Evolutionary conservation across 2,329 filamentous ascomycete species (phyloP).

Genomic region (Bisporella sp.): DNA sequence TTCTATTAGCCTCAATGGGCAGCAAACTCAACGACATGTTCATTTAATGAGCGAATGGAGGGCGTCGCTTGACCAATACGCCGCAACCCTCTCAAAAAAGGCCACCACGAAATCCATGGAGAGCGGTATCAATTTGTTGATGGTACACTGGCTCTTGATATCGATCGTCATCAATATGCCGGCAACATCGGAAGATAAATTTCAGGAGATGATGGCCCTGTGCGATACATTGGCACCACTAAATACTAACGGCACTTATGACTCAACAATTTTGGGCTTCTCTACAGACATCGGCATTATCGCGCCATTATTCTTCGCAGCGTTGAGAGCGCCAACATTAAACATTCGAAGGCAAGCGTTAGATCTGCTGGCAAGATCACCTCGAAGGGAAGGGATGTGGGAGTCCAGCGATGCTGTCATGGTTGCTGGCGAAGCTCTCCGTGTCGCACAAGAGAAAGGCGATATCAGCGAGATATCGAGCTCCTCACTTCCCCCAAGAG

Average conservation of each 20-base stretch:
- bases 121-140: slow-evolving; percentile 43
- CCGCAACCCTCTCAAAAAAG: slow-evolving; percentile 9
- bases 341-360: slow-evolving; percentile 13
- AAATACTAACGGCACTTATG: not conserved
- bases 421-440: slow-evolving; percentile 10
- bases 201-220: slow-evolving; percentile 18
- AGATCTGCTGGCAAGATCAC: slow-evolving; percentile 13
- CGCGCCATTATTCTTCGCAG: slow-evolving; percentile 20
- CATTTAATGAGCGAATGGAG: slow-evolving; percentile 15
- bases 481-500: not conserved
- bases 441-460: not conserved
- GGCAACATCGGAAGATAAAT: slow-evolving; percentile 9
- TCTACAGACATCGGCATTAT: slow-evolving; percentile 19
- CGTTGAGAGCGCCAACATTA: slow-evolving; percentile 11
- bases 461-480: not conserved
- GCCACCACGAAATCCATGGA: slow-evolving; percentile 40
- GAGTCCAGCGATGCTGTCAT: slow-evolving; percentile 17
- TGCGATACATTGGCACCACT: slow-evolving; percentile 12
- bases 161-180: slow-evolving; percentile 13
- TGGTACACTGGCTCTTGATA: slow-evolving; percentile 16
- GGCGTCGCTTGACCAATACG: slow-evolving; percentile 12
- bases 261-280: slow-evolving; percentile 9
- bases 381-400: slow-evolving; percentile 24
- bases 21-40: not conserved
- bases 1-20: slow-evolving; percentile 29